Conservation (phyloP, 768 basidiomycete genomes). For the Kwoniella sp. region DNA sequence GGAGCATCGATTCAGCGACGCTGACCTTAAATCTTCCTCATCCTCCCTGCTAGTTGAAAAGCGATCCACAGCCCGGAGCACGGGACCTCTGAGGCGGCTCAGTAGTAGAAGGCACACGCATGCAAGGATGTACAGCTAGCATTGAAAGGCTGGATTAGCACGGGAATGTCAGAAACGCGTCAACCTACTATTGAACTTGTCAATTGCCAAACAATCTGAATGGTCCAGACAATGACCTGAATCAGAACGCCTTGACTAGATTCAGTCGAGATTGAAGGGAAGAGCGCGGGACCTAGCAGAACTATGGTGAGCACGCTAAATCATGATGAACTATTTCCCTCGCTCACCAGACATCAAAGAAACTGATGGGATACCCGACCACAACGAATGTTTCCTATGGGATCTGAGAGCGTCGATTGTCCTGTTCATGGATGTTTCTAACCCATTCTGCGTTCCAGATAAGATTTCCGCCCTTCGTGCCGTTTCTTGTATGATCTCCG, state of each 20-base stretch:
- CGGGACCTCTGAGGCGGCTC: neutral
- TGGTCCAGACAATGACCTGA: neutral
- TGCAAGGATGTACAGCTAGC: neutral
- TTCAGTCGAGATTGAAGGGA: neutral
- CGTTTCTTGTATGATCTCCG: neutral
- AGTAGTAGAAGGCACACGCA: constrained; percentile 1
- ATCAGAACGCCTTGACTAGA: neutral
- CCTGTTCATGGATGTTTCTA: constrained; percentile 6
- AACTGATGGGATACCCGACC: neutral
- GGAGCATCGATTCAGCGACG: neutral
- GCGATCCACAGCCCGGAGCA: neutral
- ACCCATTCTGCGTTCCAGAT: neutral
- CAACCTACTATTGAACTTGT: constrained; percentile 3
- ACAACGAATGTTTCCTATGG: neutral
- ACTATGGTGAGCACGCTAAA: neutral
- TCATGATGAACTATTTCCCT: neutral
- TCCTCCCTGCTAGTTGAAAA: neutral
- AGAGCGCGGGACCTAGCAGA: neutral
- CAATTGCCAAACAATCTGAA: constrained; percentile 10
- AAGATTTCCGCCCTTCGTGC: neutral
- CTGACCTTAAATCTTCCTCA: neutral
- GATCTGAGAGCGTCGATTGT: neutral
- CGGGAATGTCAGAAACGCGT: neutral
- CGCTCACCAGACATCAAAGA: neutral
- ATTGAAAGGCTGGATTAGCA: neutral